Evolutionary conservation across 805 yeast species (phyloP).

Genomic region (Yarrowia phangngaensis): DNA sequence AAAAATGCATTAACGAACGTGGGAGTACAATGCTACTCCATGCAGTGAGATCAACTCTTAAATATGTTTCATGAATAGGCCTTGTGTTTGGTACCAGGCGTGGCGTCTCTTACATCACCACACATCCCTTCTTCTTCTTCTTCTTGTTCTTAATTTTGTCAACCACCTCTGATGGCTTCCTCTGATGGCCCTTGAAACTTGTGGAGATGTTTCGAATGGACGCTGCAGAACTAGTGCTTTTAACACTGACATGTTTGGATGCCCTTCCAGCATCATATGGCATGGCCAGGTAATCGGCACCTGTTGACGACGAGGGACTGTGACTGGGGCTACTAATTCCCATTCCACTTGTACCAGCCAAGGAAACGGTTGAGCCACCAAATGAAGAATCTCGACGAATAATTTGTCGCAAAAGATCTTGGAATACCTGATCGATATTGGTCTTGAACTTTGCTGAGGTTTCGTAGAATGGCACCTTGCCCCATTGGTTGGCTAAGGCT

Average conservation of each 20-base stretch:
- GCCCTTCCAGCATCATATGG: constrained; percentile 5
- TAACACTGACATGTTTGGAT: constrained; percentile 16
- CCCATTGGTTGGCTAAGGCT: constrained; percentile 79
- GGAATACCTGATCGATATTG: constrained; percentile 86
- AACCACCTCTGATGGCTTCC: constrained; percentile 1
- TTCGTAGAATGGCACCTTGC: constrained; percentile 85
- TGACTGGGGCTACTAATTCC: constrained; percentile 10
- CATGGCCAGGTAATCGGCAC: constrained; percentile 15
- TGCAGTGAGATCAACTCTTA: constrained; percentile 26
- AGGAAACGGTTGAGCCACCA: constrained; percentile 22
- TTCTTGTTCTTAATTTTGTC: not conserved
- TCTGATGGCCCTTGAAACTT: constrained; percentile 20
- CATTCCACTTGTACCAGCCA: constrained; percentile 24
- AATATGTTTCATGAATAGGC: too few species aligned
- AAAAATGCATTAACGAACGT: constrained; percentile 24
- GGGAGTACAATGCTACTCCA: constrained; percentile 24
- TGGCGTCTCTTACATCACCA: constrained; percentile 10
- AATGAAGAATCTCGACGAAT: constrained; percentile 59
- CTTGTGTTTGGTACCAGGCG: too few species aligned
- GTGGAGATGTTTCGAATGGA: constrained; percentile 16
- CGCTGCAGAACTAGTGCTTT: constrained; percentile 20
- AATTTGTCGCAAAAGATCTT: constrained; percentile 84
- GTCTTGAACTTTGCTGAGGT: constrained; percentile 88
- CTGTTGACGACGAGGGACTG: constrained; percentile 10
- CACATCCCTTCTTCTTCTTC: constrained; percentile 25